These are phyloP conservation scores for Pharus latifolius DNA, from an alignment of 176 grass and related monocot genomes.

Conservation along the genomic window DNA sequence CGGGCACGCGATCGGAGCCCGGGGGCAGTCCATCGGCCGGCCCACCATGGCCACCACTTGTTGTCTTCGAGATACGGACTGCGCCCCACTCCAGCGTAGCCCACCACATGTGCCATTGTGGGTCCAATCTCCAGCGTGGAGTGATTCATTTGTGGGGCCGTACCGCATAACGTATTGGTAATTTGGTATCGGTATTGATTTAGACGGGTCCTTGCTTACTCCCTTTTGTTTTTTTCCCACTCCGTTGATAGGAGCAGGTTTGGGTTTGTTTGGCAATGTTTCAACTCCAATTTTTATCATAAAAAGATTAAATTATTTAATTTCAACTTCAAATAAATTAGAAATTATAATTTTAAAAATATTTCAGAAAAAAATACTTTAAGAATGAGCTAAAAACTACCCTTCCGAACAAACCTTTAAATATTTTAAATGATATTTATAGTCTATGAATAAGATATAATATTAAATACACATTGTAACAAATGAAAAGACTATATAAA, in stretches of 20 bases:
- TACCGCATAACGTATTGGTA: not conserved
- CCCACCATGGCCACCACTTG: not conserved
- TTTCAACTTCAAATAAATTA: no score
- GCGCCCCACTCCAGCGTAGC: constrained; percentile 20
- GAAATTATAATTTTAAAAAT: no score
- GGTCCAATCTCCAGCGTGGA: constrained; percentile 33
- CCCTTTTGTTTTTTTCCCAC: not conserved
- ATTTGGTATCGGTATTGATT: not conserved
- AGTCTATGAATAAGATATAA: no score
- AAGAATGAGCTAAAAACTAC: no score
- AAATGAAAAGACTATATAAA: no score
- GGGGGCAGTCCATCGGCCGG: not conserved
- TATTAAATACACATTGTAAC: no score
- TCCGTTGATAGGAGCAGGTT: not conserved
- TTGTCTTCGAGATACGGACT: constrained; percentile 23
- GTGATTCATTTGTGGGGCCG: constrained; percentile 25
- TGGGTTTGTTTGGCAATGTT: no score
- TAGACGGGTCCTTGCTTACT: not conserved
- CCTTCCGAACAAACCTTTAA: no score
- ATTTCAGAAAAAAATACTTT: no score
- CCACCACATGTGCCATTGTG: constrained; percentile 1
- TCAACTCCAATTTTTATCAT: no score
- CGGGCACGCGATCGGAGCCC: constrained; percentile 12
- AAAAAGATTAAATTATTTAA: no score
- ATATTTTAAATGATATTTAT: no score